Evolutionary conservation across 805 yeast species (phyloP).

Genomic region (Tetrapisispora phaffii): DNA sequence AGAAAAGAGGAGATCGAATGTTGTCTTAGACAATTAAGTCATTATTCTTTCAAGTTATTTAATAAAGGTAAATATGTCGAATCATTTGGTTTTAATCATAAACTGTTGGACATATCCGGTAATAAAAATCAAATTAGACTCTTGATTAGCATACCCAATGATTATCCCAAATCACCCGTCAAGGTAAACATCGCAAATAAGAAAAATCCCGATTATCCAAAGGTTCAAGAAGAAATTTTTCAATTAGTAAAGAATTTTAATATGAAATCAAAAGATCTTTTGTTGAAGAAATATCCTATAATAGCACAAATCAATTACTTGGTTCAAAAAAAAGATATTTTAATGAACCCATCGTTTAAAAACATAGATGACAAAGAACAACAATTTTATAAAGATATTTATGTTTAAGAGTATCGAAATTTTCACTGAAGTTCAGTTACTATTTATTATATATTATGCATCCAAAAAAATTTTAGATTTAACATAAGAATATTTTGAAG

Average conservation of each 20-base stretch:
- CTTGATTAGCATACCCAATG: constrained; percentile 14
- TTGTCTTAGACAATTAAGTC: constrained; percentile 12
- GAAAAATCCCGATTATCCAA: constrained; percentile 1
- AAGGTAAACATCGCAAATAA: constrained; percentile 7
- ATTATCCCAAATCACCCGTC: constrained; percentile 19
- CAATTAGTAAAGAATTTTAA: constrained; percentile 18
- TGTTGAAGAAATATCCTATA: constrained; percentile 9
- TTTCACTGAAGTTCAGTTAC: no score
- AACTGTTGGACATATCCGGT: constrained; percentile 2
- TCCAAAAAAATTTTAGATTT: background rate
- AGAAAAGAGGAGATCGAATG: constrained; percentile 15
- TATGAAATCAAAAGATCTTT: constrained; percentile 11
- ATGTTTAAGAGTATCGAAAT: background rate
- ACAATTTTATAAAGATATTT: constrained; percentile 9
- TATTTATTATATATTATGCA: no score
- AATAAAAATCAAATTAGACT: constrained; percentile 8
- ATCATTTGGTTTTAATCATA: constrained; percentile 13
- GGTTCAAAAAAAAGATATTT: constrained; percentile 10
- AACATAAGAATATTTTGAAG: background rate
- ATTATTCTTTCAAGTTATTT: constrained; percentile 14
- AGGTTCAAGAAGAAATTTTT: constrained; percentile 1
- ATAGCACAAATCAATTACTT: constrained; percentile 21
- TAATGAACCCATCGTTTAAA: constrained; percentile 10
- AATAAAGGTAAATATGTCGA: constrained; percentile 16
- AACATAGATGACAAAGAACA: constrained; percentile 10